Base-by-base conservation (phyloP, 73 alveolate genomes). In the Paramecium tetraurelia region DNA sequence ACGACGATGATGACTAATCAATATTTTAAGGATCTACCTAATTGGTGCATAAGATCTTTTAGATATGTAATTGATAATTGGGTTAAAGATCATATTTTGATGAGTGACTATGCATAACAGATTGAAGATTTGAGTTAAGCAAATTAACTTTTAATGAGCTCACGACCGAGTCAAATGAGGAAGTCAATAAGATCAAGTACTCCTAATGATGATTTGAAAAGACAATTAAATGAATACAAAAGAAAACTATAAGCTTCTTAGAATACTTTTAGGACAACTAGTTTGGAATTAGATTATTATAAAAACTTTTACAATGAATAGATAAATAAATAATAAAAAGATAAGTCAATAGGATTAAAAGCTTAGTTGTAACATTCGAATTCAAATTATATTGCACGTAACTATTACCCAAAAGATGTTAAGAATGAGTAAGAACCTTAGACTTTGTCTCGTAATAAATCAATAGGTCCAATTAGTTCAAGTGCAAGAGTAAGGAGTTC, bases 31-130 rank as follows among this genome's bases (percentile, higher is more conserved):
- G 87, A 75, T 1, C 7, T 75, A 75, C 87, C 87, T 35, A 41
- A 75, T 38, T 75, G 87, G 87, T 38, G 58, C 14, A 75, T 38
- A 35, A 75, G 40, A 35, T 38, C 87, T 35, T 75, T 75, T 35
- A 75, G 87, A 75, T 75, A 75, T 41, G 18, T 41, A 38, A 38
- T 75, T 12, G 87, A 75, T 35, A 75, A 41, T 41, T 75, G 87
- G 87, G 59, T 75, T 35, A 38, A 75, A 20, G 59, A 33, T 75
- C 59, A 75, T 41, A 31, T 5, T 1, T 12, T 29, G 68, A 75
- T 63, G 68, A 75, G 59, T 75, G 31, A 33, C 1, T 35, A 75
- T 16, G 59, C 58, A 16, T 75, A 36, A 38, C 38, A 38, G n/a
- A 35, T 75, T 31, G 59, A 38, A 38, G 87, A 75, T 35, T 75